Evolutionary conservation across 2,329 filamentous ascomycete genomes (phyloP).

Genomic region (Aspergillus fischeri): DNA sequence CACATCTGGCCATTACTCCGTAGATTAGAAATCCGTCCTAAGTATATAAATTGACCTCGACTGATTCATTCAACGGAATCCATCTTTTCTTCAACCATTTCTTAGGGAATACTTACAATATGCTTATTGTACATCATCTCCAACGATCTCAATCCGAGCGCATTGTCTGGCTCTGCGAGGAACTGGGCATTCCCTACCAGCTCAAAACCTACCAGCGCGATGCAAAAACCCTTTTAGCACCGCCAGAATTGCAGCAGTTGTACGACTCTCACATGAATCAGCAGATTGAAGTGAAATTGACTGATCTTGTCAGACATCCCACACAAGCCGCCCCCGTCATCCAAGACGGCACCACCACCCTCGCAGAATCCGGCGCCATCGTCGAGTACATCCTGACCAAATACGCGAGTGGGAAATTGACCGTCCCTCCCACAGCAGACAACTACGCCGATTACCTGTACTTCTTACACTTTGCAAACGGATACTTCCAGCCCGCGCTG

Average conservation of each 20-base stretch:
- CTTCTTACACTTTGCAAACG: constrained; percentile 60
- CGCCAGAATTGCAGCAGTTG: constrained; percentile 39
- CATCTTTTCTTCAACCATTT: too few species aligned
- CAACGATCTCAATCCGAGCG: constrained; percentile 60
- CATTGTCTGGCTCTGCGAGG: constrained; percentile 62
- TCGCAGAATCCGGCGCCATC: constrained; percentile 59
- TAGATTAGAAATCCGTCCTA: too few species aligned
- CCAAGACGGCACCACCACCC: constrained; percentile 50
- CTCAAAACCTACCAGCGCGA: constrained; percentile 45
- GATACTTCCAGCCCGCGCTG: constrained; percentile 41
- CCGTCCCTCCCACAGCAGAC: constrained; percentile 42
- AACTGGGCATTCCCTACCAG: constrained; percentile 55
- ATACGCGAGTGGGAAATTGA: constrained; percentile 49
- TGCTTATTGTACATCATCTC: constrained; percentile 45
- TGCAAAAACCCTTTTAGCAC: constrained; percentile 37
- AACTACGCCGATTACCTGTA: constrained; percentile 60
- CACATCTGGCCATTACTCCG: too few species aligned
- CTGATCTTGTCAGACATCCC: constrained; percentile 31
- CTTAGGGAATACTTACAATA: too few species aligned
- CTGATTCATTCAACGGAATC: too few species aligned
- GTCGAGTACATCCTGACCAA: constrained; percentile 59
- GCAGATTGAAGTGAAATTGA: too few species aligned
- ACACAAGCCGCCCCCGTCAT: constrained; percentile 59
- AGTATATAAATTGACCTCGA: too few species aligned
- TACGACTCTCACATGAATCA: too few species aligned